phyloP scores from a whole-genome alignment of 768 basidiomycete genomes.

The Leucosporidium creatinivorum region DNA sequence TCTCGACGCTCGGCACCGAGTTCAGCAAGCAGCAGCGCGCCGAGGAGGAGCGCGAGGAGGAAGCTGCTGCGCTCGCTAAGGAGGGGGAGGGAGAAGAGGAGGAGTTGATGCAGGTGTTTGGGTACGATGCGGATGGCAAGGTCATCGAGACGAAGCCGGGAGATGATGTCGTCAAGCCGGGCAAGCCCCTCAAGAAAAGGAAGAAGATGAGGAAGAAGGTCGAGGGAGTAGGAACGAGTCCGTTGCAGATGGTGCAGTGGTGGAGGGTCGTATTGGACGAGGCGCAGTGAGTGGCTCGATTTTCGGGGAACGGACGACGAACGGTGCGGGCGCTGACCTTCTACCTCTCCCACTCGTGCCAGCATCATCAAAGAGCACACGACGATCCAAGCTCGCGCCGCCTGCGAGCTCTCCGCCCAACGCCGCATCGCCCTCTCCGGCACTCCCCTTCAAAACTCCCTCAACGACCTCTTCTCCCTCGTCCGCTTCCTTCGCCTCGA shows the following conservation, averaged over 20 bases:
- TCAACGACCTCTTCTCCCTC: slow-evolving; percentile 94
- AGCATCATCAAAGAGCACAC: slow-evolving; percentile 95
- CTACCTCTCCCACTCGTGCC: slow-evolving; percentile 3
- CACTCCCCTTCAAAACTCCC: slow-evolving; percentile 97
- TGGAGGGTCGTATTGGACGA: slow-evolving; percentile 48
- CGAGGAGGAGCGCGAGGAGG: slow-evolving; percentile 54
- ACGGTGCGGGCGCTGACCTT: neutral
- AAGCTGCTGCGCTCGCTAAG: slow-evolving; percentile 49
- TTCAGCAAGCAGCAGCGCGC: slow-evolving; percentile 80
- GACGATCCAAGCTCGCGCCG: slow-evolving; percentile 89
- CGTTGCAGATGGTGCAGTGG: slow-evolving; percentile 92
- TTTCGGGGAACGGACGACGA: neutral
- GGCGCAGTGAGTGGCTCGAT: slow-evolving; percentile 34
- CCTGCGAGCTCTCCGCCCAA: slow-evolving; percentile 88
- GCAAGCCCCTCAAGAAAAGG: slow-evolving; percentile 45
- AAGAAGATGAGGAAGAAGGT: slow-evolving; percentile 65
- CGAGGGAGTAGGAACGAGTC: slow-evolving; percentile 61
- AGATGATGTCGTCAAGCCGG: slow-evolving; percentile 38
- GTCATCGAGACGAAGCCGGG: slow-evolving; percentile 41
- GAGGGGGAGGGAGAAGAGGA: slow-evolving; percentile 33
- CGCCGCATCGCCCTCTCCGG: slow-evolving; percentile 92
- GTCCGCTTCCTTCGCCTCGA: slow-evolving; percentile 89
- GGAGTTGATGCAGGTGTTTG: slow-evolving; percentile 49
- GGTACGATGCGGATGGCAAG: slow-evolving; percentile 63
- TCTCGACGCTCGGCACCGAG: slow-evolving; percentile 89